Conservation (phyloP, 768 basidiomycete genomes). For the Suillus subluteus region DNA sequence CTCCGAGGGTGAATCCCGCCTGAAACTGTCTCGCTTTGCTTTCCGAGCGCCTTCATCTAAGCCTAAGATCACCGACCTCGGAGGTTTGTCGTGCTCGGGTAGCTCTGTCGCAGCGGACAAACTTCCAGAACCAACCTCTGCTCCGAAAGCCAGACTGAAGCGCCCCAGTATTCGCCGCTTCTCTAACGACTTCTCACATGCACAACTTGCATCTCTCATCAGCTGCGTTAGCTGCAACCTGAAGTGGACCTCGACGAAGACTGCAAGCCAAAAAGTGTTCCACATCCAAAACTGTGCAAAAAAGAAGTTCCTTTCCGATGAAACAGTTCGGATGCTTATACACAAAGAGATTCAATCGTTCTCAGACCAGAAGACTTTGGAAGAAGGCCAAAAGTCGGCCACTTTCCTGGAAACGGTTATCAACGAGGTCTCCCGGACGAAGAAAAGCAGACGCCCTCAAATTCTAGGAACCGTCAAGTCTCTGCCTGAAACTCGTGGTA, state of each 20-base stretch:
- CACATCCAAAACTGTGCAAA: conserved; percentile 74
- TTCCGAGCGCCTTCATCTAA: conserved; percentile 22
- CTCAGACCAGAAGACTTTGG: conserved; percentile 19
- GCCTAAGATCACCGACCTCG: background rate
- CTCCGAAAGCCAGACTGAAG: background rate
- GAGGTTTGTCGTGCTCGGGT: background rate
- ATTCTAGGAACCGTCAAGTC: conserved; percentile 47
- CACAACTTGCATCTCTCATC: conserved; percentile 49
- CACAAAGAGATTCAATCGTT: conserved; percentile 46
- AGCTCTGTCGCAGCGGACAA: background rate
- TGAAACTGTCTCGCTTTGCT: conserved; percentile 46
- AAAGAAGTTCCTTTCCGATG: conserved; percentile 55
- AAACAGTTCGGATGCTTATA: conserved; percentile 58
- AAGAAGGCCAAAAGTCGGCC: conserved; percentile 31
- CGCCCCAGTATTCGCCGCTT: conserved; percentile 15
- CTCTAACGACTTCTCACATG: conserved; percentile 45
- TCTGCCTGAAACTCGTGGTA: conserved; percentile 48
- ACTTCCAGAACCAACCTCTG: background rate
- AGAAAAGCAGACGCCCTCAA: conserved; percentile 43
- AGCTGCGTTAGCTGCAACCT: conserved; percentile 69
- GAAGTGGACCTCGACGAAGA: conserved; percentile 74
- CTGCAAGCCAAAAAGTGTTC: conserved; percentile 57
- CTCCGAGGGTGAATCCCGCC: conserved; percentile 27
- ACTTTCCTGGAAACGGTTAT: conserved; percentile 62
- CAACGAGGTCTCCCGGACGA: conserved; percentile 48